Conservation (phyloP, 768 basidiomycete genomes). For the Scleroderma bovista region DNA sequence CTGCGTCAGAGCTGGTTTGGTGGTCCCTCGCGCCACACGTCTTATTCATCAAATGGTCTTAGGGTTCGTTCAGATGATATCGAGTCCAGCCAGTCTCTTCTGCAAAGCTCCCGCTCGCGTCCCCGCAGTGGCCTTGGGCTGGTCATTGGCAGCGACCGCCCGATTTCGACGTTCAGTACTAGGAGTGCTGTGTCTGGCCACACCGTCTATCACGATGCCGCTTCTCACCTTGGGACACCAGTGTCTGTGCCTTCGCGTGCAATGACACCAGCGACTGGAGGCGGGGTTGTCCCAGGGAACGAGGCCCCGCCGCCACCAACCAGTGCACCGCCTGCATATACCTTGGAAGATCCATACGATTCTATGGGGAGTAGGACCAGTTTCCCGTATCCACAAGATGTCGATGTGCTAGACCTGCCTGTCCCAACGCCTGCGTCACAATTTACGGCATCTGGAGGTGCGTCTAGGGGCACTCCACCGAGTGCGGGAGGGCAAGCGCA, state of each 20-base stretch:
- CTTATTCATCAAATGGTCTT: constrained; percentile 23
- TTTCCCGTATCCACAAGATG: constrained; percentile 21
- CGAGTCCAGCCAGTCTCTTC: constrained; percentile 39
- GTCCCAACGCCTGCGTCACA: constrained; percentile 53
- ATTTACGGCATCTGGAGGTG: constrained; percentile 38
- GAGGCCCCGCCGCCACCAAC: constrained; percentile 14
- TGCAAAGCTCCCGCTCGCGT: constrained; percentile 20
- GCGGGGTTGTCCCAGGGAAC: constrained; percentile 9
- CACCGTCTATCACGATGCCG: constrained; percentile 61
- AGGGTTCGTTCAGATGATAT: constrained; percentile 36
- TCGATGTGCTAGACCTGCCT: constrained; percentile 52
- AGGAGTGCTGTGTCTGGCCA: constrained; percentile 48
- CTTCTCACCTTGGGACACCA: constrained; percentile 42
- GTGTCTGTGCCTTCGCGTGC: constrained; percentile 38
- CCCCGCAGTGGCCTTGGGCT: constrained; percentile 33
- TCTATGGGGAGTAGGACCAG: constrained; percentile 20
- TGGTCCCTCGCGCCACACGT: constrained; percentile 26
- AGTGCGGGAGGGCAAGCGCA: constrained; percentile 31
- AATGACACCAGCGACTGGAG: constrained; percentile 37
- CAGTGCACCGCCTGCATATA: constrained; percentile 27
- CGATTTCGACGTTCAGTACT: constrained; percentile 52
- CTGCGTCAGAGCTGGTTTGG: constrained; percentile 59
- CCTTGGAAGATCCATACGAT: constrained; percentile 26
- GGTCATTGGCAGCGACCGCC: constrained; percentile 40
- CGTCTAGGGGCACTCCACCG: constrained; percentile 31